Evolutionary conservation across 2,329 filamentous ascomycete species (phyloP).

Genomic region (Pestalotiopsis fici): DNA sequence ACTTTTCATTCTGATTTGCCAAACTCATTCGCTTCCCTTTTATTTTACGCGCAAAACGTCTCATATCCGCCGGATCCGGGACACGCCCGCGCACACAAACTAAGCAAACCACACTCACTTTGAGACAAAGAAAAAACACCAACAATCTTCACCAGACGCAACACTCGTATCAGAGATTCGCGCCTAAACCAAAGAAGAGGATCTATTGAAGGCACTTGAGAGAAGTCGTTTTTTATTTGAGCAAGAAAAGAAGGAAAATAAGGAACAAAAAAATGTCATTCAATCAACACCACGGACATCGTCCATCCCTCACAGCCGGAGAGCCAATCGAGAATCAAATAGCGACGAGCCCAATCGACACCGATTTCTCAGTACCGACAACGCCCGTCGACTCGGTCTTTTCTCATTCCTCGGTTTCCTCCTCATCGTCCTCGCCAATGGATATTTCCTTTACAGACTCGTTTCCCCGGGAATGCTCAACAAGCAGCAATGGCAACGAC

Average conservation of each 20-base stretch:
- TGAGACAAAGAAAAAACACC: not conserved
- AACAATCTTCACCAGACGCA: not conserved
- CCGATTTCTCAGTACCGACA: conserved; percentile 14
- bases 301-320: not conserved
- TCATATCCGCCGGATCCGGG: not conserved
- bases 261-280: conserved; percentile 5
- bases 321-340: not conserved
- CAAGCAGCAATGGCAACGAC: conserved; percentile 9
- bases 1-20: not conserved
- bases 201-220: not conserved
- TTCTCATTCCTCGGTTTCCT: not conserved
- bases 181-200: not conserved
- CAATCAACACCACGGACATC: conserved; percentile 4
- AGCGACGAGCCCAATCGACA: conserved; percentile 6
- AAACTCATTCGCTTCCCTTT: not conserved
- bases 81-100: not conserved
- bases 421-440: conserved; percentile 16
- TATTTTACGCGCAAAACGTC: not conserved
- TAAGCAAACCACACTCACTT: not conserved
- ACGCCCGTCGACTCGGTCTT: conserved; percentile 7
- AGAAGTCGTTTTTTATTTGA: not conserved
- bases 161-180: not conserved
- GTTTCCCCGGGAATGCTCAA: conserved; percentile 11
- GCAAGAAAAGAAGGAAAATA: not conserved
- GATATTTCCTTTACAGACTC: not conserved